These are phyloP conservation scores for Nitzschia sp. DNA, from an alignment of 108 stramenopile species.

Conservation along the genomic window DNA sequence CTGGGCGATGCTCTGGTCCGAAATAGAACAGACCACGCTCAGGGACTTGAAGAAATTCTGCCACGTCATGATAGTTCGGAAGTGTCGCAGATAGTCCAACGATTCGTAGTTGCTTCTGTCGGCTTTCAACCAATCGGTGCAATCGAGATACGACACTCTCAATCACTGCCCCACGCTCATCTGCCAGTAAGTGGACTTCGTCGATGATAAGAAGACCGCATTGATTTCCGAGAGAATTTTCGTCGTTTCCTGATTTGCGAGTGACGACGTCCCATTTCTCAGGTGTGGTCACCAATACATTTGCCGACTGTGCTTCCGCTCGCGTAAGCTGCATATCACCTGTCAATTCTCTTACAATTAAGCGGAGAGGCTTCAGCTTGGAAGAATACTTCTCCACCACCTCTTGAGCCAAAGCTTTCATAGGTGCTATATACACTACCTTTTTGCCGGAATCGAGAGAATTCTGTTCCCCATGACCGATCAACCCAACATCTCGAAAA, in stretches of 20 bases:
- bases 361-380: slow-evolving; percentile 82
- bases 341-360: slow-evolving; percentile 94
- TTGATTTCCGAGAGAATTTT: slow-evolving; percentile 85
- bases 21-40: slow-evolving; percentile 92
- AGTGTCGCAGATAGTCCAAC: slow-evolving; percentile 98
- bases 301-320: slow-evolving; percentile 87
- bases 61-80: slow-evolving; percentile 95
- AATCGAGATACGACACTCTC: slow-evolving; percentile 96
- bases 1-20: slow-evolving; percentile 96
- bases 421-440: slow-evolving; percentile 98
- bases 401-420: slow-evolving; percentile 99
- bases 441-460: slow-evolving; percentile 62
- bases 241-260: slow-evolving; percentile 81
- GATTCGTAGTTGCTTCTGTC: slow-evolving; percentile 91
- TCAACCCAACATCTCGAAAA: slow-evolving; percentile 79
- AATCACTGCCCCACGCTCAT: slow-evolving; percentile 98
- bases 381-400: slow-evolving; percentile 96
- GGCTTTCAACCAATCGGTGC: slow-evolving; percentile 92
- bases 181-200: slow-evolving; percentile 96
- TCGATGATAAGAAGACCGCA: slow-evolving; percentile 98
- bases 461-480: slow-evolving; percentile 32
- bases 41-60: slow-evolving; percentile 75
- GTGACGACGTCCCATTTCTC: slow-evolving; percentile 96
- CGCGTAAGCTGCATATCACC: slow-evolving; percentile 99
- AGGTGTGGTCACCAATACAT: slow-evolving; percentile 94